phyloP scores from a whole-genome alignment of 176 grass and related monocot species.

The Lolium rigidum region DNA sequence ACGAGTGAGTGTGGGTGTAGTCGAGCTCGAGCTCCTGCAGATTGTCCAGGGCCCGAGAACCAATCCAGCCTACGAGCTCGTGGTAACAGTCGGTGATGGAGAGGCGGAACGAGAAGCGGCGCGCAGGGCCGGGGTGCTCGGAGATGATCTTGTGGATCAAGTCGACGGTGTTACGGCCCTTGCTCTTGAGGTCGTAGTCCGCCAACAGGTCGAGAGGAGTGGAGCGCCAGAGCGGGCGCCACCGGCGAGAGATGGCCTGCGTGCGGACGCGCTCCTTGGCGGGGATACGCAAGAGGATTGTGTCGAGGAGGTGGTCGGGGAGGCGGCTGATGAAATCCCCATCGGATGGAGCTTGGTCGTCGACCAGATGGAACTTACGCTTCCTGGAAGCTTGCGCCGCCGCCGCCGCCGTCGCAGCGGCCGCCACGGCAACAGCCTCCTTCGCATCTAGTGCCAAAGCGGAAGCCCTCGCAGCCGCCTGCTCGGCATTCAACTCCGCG shows the following conservation, averaged over 20 bases:
- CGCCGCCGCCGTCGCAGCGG: not conserved
- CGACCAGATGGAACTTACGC: not conserved
- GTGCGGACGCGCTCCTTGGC: not conserved
- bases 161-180: not conserved
- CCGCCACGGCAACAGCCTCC: not conserved
- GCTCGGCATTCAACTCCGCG: not conserved
- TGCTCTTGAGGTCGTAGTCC: not conserved
- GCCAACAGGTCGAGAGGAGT: not conserved
- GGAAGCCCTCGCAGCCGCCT: not conserved
- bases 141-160: not conserved
- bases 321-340: constrained; percentile 8
- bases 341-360: not conserved
- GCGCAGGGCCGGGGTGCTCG: not conserved
- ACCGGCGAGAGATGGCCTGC: not conserved
- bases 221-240: constrained; percentile 7
- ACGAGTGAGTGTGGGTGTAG: not conserved
- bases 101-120: not conserved
- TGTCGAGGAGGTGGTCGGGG: not conserved
- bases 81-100: not conserved
- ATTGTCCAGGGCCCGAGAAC: not conserved
- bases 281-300: not conserved
- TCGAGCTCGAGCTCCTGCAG: not conserved
- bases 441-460: not conserved
- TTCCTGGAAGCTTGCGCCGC: not conserved
- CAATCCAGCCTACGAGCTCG: not conserved